phyloP scores from a whole-genome alignment of 169 alveolate species.

The Besnoitia besnoiti region DNA sequence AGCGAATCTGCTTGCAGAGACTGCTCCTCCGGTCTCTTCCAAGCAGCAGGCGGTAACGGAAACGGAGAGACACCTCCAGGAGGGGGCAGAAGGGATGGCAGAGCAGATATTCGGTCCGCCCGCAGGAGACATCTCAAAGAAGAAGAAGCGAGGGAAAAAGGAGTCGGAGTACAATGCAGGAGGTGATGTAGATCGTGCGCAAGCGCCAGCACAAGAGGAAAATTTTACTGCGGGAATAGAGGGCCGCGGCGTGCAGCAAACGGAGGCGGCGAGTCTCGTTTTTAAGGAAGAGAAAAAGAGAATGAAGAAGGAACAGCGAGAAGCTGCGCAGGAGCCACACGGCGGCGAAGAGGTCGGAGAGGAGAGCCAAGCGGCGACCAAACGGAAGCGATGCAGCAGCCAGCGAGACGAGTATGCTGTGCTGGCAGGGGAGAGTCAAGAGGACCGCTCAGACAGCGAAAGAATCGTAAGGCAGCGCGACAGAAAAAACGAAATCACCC shows the following conservation, averaged over 20 bases:
- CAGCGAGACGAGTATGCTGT: too few species aligned
- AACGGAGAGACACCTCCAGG: too few species aligned
- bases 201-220: not conserved
- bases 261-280: not conserved
- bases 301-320: not conserved
- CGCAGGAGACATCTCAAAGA: not conserved
- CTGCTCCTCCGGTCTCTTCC: too few species aligned
- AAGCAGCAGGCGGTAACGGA: too few species aligned
- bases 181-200: not conserved
- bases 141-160: conserved; percentile 12
- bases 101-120: not conserved
- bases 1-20: not conserved
- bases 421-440: too few species aligned
- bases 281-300: not conserved
- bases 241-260: not conserved
- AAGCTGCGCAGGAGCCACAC: not conserved
- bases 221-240: not conserved
- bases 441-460: too few species aligned
- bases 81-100: too few species aligned
- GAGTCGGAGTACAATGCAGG: not conserved
- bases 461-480: too few species aligned
- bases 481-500: too few species aligned
- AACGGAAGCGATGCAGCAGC: not conserved
- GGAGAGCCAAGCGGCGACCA: not conserved
- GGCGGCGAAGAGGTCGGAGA: not conserved